A percentile compares a stretch with the other conserved stretches of the same genome.
Evolutionary conservation across 495 filamentous ascomycete species (phyloP).

Genomic region (Elasticomyces elasticus): DNA sequence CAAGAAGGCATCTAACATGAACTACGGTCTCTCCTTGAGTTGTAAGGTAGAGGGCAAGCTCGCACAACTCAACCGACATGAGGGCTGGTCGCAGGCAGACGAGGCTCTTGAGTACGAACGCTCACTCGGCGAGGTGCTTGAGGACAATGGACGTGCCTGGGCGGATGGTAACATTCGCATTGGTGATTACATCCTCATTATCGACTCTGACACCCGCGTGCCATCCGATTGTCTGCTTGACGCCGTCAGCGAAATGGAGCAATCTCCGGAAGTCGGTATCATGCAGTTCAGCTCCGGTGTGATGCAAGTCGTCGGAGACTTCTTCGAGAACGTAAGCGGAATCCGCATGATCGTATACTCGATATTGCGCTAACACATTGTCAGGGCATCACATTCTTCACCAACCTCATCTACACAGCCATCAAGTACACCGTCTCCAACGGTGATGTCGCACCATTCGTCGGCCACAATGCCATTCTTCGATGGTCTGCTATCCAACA

Average conservation of each 20-base stretch:
- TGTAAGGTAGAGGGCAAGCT: constrained; percentile 66
- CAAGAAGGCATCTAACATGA: constrained; percentile 75
- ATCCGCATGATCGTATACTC: constrained; percentile 59
- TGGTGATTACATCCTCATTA: constrained; percentile 34
- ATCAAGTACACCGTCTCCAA: constrained; percentile 71
- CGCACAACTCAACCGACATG: constrained; percentile 41
- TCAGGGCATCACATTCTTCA: constrained; percentile 69
- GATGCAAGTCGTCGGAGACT: constrained; percentile 37
- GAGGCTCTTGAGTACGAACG: constrained; percentile 60
- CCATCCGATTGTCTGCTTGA: constrained; percentile 41
- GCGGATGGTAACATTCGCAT: constrained; percentile 34
- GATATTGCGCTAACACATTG: too few relatives aligned
- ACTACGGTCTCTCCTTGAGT: constrained; percentile 65
- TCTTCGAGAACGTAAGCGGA: too few relatives aligned
- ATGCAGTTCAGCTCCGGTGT: constrained; percentile 41
- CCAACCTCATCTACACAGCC: constrained; percentile 69
- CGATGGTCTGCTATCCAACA: constrained; percentile 72
- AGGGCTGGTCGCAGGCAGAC: constrained; percentile 58
- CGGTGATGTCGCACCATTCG: constrained; percentile 66
- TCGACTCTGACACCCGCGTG: constrained; percentile 36
- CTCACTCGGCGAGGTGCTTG: constrained; percentile 48
- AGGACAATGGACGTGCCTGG: constrained; percentile 27
- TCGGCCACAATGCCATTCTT: constrained; percentile 65
- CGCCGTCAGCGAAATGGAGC: constrained; percentile 40
- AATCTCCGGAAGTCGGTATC: constrained; percentile 38